A percentile compares a stretch with the other conserved stretches of the same genome.
phyloP scores from a whole-genome alignment of 169 alveolate species.

The Cystoisospora suis region DNA sequence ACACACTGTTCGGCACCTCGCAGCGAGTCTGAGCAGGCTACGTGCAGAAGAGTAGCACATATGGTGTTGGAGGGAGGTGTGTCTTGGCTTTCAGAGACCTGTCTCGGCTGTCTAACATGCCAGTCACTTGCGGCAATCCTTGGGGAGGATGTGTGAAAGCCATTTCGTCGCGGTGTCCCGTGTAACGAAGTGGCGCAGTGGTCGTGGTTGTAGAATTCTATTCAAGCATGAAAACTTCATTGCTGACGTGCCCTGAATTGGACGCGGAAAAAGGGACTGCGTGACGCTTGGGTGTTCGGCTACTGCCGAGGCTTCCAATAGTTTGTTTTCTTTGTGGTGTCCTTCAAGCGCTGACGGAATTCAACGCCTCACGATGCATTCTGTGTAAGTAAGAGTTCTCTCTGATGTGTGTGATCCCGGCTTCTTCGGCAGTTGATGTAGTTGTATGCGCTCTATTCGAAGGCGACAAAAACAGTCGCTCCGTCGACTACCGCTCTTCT shows the following conservation, averaged over 20 bases:
- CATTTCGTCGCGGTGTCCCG: no score
- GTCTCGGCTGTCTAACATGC: no score
- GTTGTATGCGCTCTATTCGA: neutral
- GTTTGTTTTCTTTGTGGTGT: neutral
- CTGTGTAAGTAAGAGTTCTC: neutral
- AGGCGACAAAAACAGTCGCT: neutral
- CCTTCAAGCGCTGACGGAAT: neutral
- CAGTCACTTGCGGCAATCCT: no score
- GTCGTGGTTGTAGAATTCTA: no score
- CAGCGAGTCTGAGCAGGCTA: no score
- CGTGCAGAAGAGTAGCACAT: no score
- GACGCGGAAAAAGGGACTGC: neutral
- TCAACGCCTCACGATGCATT: neutral
- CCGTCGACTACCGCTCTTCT: neutral
- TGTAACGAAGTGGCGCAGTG: no score
- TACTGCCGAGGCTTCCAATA: neutral
- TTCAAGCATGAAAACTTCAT: no score
- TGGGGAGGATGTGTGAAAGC: no score
- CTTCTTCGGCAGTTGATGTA: neutral
- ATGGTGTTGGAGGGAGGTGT: no score
- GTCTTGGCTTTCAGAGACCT: no score
- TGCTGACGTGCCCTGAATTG: neutral
- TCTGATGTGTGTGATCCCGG: neutral
- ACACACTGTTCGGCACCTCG: no score
- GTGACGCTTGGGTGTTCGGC: neutral